phyloP scores from a whole-genome alignment of 345 rosid genomes.

The Bruguiera sexangula region DNA sequence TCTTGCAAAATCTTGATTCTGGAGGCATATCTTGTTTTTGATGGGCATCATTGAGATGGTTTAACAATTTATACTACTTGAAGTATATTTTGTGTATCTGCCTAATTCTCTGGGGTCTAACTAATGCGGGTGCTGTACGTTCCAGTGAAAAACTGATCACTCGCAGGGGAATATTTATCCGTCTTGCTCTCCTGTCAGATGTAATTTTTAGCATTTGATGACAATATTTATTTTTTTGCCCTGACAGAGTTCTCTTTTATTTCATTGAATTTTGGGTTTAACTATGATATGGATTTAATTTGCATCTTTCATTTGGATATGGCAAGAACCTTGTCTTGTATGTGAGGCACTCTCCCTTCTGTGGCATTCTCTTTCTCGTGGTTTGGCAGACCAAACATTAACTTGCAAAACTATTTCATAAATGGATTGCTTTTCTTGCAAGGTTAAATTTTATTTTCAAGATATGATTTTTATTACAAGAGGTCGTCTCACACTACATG shows the following conservation, averaged over 20 bases:
- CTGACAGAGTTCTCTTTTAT: not conserved
- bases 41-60: not conserved
- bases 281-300: not conserved
- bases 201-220: not conserved
- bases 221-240: not conserved
- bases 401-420: constrained; percentile 16
- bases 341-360: constrained; percentile 1
- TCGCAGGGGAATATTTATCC: not conserved
- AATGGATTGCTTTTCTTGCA: constrained; percentile 36
- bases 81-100: not conserved
- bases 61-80: not conserved
- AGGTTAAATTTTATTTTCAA: constrained; percentile 16
- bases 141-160: not conserved
- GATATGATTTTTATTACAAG: not conserved
- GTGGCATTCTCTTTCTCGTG: not conserved
- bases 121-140: constrained; percentile 10
- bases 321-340: not conserved
- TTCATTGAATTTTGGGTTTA: not conserved
- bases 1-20: not conserved
- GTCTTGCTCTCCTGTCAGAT: not conserved
- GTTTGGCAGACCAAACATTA: constrained; percentile 34
- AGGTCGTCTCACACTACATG: constrained; percentile 9
- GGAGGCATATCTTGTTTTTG: not conserved
- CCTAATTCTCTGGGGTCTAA: not conserved
- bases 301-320: constrained; percentile 12